Base-by-base conservation (phyloP, 495 filamentous ascomycete species). In the Xylaria acuta region DNA sequence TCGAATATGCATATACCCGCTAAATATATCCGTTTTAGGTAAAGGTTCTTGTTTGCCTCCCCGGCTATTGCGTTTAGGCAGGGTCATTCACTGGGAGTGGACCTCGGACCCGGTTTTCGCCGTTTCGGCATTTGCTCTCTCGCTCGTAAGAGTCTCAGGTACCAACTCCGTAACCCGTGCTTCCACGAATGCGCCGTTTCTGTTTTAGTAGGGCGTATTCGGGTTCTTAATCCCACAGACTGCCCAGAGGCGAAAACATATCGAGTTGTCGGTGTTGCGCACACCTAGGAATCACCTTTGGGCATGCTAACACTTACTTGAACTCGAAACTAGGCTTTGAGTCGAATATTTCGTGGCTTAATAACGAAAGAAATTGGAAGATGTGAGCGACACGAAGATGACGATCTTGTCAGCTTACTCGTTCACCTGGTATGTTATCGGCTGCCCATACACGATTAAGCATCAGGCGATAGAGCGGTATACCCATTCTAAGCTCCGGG, bases 51-150 rank as follows among this genome's bases (percentile, higher is more conserved):
- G 8, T 1, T 5, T 18, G 16, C 5, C 34, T 34, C 34, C 59
- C 59, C 36, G 32, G 59, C n/a, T 25, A 59, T 36, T 59, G 27
- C 30, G 5, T 62, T 25, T 54, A 1, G 11, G 51, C 2, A 27
- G 12, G 7, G 0, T 18, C 51, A 12, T 14, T 63, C 34, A 16
- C 27, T 14, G 34, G n/a, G n/a, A n/a, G n/a, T n/a, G n/a, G n/a
- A n/a, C n/a, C n/a, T n/a, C n/a, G n/a, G n/a, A n/a, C n/a, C n/a
- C n/a, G 70, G 62, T 36, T 27, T 72, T 67, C 70, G 70, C 70
- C 70, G 70, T 66, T 64, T 67, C 63, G 62, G 70, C 63, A 20
- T 72, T 72, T 72, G 70, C 69, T 71, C 11, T 7, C 32, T 22
- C 32, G 58, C 22, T 34, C 60, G 11, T 40, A 16, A 41, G 22